Conservation (phyloP, 306 rosid genomes). For the Cercis canadensis region DNA sequence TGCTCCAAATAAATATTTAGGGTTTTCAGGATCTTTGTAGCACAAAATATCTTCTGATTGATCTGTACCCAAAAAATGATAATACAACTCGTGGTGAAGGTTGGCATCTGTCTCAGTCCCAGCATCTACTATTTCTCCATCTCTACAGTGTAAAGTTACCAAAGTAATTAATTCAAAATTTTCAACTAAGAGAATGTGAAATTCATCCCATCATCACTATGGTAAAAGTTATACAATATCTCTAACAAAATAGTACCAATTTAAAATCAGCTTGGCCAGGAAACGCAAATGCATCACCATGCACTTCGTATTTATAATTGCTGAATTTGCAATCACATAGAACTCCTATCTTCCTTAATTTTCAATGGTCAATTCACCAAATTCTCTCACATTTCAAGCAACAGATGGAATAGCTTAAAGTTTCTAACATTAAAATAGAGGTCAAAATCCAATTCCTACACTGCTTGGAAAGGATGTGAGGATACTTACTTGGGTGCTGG, state of each 20-base stretch:
- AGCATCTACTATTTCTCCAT: constrained; percentile 69
- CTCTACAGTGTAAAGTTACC: constrained; percentile 51
- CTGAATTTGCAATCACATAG: background rate
- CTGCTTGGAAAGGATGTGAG: constrained; percentile 2
- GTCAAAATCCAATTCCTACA: constrained; percentile 14
- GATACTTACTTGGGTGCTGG: constrained; percentile 83
- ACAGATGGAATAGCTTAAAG: background rate
- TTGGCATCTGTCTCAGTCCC: constrained; percentile 87
- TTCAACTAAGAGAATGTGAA: constrained; percentile 26
- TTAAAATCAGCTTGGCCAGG: background rate
- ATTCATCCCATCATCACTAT: constrained; percentile 7
- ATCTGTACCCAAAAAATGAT: constrained; percentile 84
- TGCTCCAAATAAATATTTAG: constrained; percentile 67
- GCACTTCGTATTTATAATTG: background rate
- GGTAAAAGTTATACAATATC: constrained; percentile 12
- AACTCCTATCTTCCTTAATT: background rate
- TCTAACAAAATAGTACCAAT: background rate
- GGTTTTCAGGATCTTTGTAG: constrained; percentile 85
- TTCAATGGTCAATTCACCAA: background rate
- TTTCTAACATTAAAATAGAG: background rate
- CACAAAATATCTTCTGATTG: constrained; percentile 86
- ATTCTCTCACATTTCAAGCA: background rate
- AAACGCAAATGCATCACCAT: background rate
- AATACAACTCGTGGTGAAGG: constrained; percentile 77
- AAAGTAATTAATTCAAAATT: constrained; percentile 28